A percentile compares a stretch with the other conserved stretches of the same genome.
These are phyloP conservation scores for Phytophthora quininea DNA, from an alignment of 352 stramenopile genomes.

Conservation along the genomic window DNA sequence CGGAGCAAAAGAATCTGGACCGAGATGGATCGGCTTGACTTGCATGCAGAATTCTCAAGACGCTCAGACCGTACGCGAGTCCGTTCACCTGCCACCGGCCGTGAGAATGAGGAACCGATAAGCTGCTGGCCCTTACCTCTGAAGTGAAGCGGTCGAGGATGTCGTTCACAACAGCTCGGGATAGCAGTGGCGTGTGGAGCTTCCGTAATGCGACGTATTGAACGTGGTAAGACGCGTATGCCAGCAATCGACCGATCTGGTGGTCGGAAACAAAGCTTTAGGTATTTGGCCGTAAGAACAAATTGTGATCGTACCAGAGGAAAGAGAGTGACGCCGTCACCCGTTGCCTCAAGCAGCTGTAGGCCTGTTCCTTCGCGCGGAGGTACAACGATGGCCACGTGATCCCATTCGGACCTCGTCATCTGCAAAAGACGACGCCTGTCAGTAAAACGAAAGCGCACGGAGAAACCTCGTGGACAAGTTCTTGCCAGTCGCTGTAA, in stretches of 20 bases:
- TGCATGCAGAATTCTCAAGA: slow-evolving; percentile 53
- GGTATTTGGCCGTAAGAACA: background rate
- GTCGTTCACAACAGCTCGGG: slow-evolving; percentile 45
- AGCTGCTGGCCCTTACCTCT: slow-evolving; percentile 28
- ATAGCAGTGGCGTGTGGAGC: slow-evolving; percentile 60
- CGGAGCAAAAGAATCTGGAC: slow-evolving; percentile 66
- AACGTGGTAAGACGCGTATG: slow-evolving; percentile 50
- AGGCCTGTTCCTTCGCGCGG: slow-evolving; percentile 20
- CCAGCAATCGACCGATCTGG: slow-evolving; percentile 30
- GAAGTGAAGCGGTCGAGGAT: slow-evolving; percentile 50
- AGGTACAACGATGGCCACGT: slow-evolving; percentile 60
- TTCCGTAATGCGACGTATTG: slow-evolving; percentile 53
- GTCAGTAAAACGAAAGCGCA: background rate
- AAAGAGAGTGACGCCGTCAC: slow-evolving; percentile 61
- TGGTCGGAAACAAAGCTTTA: background rate
- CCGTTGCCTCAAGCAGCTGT: slow-evolving; percentile 66
- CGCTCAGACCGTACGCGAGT: slow-evolving; percentile 55
- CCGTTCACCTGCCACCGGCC: slow-evolving; percentile 61
- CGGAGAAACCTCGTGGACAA: too few relatives aligned
- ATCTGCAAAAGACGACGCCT: slow-evolving; percentile 27
- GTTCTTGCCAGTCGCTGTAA: slow-evolving; percentile 55
- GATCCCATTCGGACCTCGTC: slow-evolving; percentile 72
- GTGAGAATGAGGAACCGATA: background rate
- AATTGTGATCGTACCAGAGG: slow-evolving; percentile 41
- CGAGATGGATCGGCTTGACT: slow-evolving; percentile 7